Conservation (phyloP, 202 grass and related monocot genomes). For the Schoenoplectus tabernaemontani region DNA sequence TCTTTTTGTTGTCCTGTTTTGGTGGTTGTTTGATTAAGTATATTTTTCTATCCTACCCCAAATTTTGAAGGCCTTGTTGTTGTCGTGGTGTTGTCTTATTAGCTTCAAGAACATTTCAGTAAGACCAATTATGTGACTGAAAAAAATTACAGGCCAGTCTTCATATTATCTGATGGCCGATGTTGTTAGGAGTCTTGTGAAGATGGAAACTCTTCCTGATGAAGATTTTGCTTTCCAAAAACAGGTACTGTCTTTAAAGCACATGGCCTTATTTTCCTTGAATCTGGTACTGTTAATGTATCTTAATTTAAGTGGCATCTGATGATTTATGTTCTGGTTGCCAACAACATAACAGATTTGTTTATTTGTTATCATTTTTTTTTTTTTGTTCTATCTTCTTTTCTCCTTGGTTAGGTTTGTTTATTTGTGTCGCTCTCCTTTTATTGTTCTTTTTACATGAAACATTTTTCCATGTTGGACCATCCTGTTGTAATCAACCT, state of each 20-base stretch:
- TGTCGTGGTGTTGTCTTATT: too few species aligned
- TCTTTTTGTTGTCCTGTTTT: not conserved
- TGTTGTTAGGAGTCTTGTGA: constrained; percentile 58
- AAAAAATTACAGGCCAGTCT: constrained; percentile 52
- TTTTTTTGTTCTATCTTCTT: not conserved
- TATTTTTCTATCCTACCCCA: constrained; percentile 2
- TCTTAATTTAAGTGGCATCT: not conserved
- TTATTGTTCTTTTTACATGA: not conserved
- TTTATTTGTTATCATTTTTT: not conserved
- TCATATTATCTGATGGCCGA: constrained; percentile 60
- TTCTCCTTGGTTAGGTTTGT: not conserved
- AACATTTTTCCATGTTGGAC: not conserved
- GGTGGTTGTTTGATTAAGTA: not conserved
- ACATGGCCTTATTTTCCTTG: not conserved
- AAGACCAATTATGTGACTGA: constrained; percentile 26
- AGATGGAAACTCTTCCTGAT: constrained; percentile 78
- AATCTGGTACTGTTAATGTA: not conserved
- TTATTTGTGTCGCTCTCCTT: not conserved
- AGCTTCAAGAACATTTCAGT: constrained; percentile 8
- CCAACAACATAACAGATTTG: not conserved
- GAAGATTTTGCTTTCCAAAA: constrained; percentile 75
- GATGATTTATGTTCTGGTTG: not conserved
- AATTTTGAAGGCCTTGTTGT: too few species aligned
- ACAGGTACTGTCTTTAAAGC: constrained; percentile 43
- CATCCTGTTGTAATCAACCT: not conserved